These are phyloP conservation scores for Crepidotus variabilis DNA, from an alignment of 768 basidiomycete genomes.

Conservation along the genomic window DNA sequence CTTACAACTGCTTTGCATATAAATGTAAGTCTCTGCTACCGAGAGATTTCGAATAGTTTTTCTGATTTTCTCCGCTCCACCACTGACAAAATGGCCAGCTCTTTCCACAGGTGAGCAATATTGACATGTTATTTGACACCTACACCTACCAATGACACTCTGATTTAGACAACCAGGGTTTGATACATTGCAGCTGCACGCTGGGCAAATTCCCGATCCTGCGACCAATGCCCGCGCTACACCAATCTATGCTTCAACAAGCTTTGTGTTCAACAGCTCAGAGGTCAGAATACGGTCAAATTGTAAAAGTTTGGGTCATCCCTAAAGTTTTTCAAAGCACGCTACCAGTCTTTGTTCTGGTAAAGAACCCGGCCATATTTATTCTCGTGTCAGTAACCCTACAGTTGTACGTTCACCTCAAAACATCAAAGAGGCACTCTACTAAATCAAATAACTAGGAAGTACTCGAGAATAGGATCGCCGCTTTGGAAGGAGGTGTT, in stretches of 20 bases:
- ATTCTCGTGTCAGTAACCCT: slow-evolving; percentile 68
- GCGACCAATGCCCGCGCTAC: slow-evolving; percentile 71
- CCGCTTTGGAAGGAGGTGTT: slow-evolving; percentile 75
- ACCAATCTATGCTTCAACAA: slow-evolving; percentile 74
- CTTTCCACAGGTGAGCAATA: slow-evolving; percentile 33
- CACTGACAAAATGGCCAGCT: slow-evolving; percentile 23
- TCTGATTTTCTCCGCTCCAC: no score
- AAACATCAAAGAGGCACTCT: neutral
- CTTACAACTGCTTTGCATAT: no score
- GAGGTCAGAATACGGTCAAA: slow-evolving; percentile 34
- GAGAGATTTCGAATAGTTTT: no score
- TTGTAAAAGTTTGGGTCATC: neutral
- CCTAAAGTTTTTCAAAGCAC: slow-evolving; percentile 37
- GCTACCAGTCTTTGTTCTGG: slow-evolving; percentile 70
- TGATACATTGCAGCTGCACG: slow-evolving; percentile 79
- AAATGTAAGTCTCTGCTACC: no score
- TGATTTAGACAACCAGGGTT: slow-evolving; percentile 57
- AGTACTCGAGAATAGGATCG: slow-evolving; percentile 77
- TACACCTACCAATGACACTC: neutral
- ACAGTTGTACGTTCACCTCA: slow-evolving; percentile 43
- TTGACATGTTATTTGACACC: neutral
- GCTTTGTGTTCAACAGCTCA: slow-evolving; percentile 71
- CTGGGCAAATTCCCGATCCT: slow-evolving; percentile 61
- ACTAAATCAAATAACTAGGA: slow-evolving; percentile 36
- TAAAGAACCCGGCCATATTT: slow-evolving; percentile 56